These are phyloP conservation scores for Kickxella alabastrina DNA, from an alignment of 192 early-diverging fungal genomes.

Conservation along the genomic window DNA sequence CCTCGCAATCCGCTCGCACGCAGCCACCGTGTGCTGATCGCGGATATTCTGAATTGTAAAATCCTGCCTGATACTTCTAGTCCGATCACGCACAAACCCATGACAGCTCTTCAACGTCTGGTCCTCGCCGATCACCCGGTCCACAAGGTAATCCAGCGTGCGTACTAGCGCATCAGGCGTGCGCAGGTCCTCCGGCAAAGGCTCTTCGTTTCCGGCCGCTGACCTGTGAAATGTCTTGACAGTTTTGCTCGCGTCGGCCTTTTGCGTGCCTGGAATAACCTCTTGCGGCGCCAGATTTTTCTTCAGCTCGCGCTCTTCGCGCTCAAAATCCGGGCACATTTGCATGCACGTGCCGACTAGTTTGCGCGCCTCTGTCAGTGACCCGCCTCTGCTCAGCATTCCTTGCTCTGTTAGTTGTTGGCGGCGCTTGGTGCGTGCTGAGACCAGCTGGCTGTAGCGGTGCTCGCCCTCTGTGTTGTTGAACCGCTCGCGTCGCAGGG, in stretches of 20 bases:
- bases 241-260: conserved; percentile 60
- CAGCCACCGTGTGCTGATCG: conserved; percentile 60
- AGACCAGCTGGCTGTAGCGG: conserved; percentile 58
- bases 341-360: conserved; percentile 75
- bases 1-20: conserved; percentile 80
- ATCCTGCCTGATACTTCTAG: conserved; percentile 79
- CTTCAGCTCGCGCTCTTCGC: conserved; percentile 76
- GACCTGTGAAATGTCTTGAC: conserved; percentile 86
- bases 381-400: conserved; percentile 56
- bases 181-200: conserved; percentile 84
- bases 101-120: conserved; percentile 63
- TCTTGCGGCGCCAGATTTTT: conserved; percentile 71
- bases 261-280: conserved; percentile 56
- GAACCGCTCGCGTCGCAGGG: conserved; percentile 45
- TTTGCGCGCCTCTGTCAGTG: conserved; percentile 60
- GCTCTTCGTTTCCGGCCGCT: conserved; percentile 79
- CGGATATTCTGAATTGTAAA: conserved; percentile 82
- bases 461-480: conserved; percentile 30
- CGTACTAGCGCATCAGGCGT: conserved; percentile 64
- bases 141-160: conserved; percentile 67
- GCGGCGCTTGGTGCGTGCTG: conserved; percentile 57
- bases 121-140: conserved; percentile 50
- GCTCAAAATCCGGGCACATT: conserved; percentile 90
- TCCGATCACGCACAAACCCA: conserved; percentile 81
- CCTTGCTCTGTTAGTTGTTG: conserved; percentile 60